Evolutionary conservation across 2,329 filamentous ascomycete genomes (phyloP), one percentile per base, ranked within the genome.

Genomic region (Botrytis sinoallii): DNA sequence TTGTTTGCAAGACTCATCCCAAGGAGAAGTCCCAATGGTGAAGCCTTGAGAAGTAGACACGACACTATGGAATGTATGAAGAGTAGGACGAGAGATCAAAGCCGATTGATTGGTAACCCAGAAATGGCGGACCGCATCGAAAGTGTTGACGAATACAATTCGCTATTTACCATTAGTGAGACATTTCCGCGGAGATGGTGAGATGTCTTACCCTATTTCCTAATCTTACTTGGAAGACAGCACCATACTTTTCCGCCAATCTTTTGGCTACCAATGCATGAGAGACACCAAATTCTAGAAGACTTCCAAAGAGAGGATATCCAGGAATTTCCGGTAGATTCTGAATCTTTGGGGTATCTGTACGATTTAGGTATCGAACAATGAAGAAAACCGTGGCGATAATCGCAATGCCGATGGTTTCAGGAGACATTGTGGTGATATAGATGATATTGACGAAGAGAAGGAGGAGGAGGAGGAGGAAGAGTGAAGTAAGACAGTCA

Each of bases 11-110:
- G 90, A 93, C 69, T 94, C 92, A 75, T 95, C 92, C 91, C 93
- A 96, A 0, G 93, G 93, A 0, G 92, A 94, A 0, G 93, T 94
- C 1, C 93, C 93, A 75, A 96, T 94, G 0, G 93, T 95, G 82
- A 94, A 92, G 9, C 92, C 92, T 77, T 94, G 91, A 0, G 91
- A 93, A 48, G 86, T 89, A 1, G 92, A 94, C 4, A 94, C 91
- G 6, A 95, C 91, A 8, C 88, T 92, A 82, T 95, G 93, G 82
- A 95, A 95, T 0, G 93, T 95, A 82, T 95, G 92, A 66, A 94
- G 88, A 38, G 86, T 93, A 0, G 93, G 93, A 2, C 93, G 88
- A 0, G 92, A 94, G 78, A 94, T 93, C 74, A 95, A 84, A 0
- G 92, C 87, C 0, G 92, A 93, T 78, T 94, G 92, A 78, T 95